Base-by-base conservation (phyloP, 1,284 basidiomycete species). In the Inonotus hispidus region DNA sequence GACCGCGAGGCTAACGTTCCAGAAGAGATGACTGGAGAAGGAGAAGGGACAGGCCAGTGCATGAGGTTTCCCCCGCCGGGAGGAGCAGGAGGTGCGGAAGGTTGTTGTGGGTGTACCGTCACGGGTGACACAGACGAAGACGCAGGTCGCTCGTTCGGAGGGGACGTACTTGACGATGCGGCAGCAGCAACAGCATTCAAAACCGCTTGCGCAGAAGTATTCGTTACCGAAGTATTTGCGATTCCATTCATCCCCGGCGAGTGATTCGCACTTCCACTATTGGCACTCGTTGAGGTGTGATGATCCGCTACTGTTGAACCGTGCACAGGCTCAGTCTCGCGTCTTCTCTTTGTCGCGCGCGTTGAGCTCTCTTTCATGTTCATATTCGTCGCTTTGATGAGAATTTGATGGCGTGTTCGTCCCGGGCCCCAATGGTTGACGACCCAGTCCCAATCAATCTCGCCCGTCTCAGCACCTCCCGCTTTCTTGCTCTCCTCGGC, bases 381-480 rank as follows among this genome's bases (percentile, higher is more conserved):
- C 27, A 91, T 71, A n/a, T 79, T 75, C 0, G 86, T 90, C 2
- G 88, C 89, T 70, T 89, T 90, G 64, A 89, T 80, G 35, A 90
- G 73, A 57, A 91, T 90, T 71, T 91, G 88, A 67, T 89, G 87
- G 67, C 88, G 90, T 58, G 89, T 84, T 57, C 89, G 77, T 49
- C 80, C 81, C 63, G 80, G 80, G 3, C 88, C 89, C 83, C 87
- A 91, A 66, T 86, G 79, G 52, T 76, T 76, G 47, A 86, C 82
- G 14, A 91, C 80, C 75, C 83, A 82, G 70, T 90, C 88, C 90
- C 88, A 91, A 56, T 88, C 84, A 50, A 85, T 83, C 66, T 89
- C 84, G 8, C 84, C 83, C 7, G 67, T 67, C 58, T 73, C 60
- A 5, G 58, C 37, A 21, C 74, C 74, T 46, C 74, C 74, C 49